Evolutionary conservation across 768 basidiomycete species (phyloP).

Genomic region (Lentinula edodes): DNA sequence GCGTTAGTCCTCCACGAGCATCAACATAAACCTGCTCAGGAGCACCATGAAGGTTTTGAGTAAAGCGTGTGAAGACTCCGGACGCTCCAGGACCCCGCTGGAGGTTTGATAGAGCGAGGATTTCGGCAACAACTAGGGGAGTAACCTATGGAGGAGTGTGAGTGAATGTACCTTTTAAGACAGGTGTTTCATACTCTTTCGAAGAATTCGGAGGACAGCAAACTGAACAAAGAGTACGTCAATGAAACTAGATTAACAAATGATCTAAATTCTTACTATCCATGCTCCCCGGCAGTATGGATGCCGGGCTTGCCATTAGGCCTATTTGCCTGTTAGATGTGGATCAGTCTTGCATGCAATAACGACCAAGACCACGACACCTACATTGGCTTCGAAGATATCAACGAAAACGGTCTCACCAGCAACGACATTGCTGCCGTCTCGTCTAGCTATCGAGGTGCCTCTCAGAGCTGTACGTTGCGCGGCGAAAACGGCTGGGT

Average conservation of each 20-base stretch:
- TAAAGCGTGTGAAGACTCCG: constrained; percentile 1
- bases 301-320: neutral
- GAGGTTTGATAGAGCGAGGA: neutral
- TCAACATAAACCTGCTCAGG: constrained; percentile 5
- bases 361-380: neutral
- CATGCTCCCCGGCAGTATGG: neutral
- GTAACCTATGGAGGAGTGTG: neutral
- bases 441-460: neutral
- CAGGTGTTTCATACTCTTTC: neutral
- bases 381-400: constrained; percentile 1
- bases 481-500: neutral
- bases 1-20: constrained; percentile 1
- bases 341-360: too few relatives aligned
- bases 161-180: neutral
- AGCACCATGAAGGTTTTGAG: neutral
- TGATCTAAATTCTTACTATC: neutral
- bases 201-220: neutral
- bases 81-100: neutral
- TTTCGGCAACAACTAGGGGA: neutral
- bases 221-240: neutral
- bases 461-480: constrained; percentile 1
- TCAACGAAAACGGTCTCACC: constrained; percentile 1
- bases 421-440: neutral
- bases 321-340: neutral
- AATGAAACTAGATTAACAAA: neutral